A percentile compares a stretch with the other conserved stretches of the same genome.
Conservation (phyloP, 78 protist genomes). For the Dictyostelium citrinum region DNA sequence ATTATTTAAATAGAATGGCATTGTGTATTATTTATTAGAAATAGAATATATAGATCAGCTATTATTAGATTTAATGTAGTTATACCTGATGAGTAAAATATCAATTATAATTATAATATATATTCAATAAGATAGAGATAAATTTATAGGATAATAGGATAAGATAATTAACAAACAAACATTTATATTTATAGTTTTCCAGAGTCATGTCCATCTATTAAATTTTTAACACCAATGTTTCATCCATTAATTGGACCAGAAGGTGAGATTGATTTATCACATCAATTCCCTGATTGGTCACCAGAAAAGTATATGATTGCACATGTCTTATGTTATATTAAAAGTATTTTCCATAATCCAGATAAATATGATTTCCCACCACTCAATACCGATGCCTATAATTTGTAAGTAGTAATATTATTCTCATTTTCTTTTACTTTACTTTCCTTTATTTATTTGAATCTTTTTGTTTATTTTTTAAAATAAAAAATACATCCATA, state of each 20-base stretch:
- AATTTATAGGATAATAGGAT: too few relatives aligned
- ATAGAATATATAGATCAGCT: conserved; percentile 74
- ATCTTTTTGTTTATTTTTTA: background rate
- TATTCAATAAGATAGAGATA: too few relatives aligned
- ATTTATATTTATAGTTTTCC: conserved; percentile 67
- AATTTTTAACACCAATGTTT: conserved; percentile 42
- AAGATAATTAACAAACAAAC: too few relatives aligned
- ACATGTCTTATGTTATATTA: conserved; percentile 55
- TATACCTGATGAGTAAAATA: conserved; percentile 61
- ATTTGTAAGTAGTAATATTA: background rate
- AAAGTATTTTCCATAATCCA: conserved; percentile 53
- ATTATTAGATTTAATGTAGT: conserved; percentile 52
- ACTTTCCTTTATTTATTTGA: too few relatives aligned
- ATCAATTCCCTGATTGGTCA: conserved; percentile 69
- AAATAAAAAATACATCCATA: background rate
- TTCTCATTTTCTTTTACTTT: background rate
- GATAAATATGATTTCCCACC: conserved; percentile 56
- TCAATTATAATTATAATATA: too few relatives aligned
- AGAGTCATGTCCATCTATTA: conserved; percentile 41
- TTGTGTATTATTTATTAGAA: conserved; percentile 66
- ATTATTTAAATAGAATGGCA: conserved; percentile 51
- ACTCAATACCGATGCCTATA: conserved; percentile 36
- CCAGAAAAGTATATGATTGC: conserved; percentile 65
- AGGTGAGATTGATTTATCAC: conserved; percentile 55
- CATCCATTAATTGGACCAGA: conserved; percentile 62